Evolutionary conservation across 2,329 filamentous ascomycete species (phyloP), one percentile per base, ranked within the genome.

Genomic region (Cytospora piceicola): DNA sequence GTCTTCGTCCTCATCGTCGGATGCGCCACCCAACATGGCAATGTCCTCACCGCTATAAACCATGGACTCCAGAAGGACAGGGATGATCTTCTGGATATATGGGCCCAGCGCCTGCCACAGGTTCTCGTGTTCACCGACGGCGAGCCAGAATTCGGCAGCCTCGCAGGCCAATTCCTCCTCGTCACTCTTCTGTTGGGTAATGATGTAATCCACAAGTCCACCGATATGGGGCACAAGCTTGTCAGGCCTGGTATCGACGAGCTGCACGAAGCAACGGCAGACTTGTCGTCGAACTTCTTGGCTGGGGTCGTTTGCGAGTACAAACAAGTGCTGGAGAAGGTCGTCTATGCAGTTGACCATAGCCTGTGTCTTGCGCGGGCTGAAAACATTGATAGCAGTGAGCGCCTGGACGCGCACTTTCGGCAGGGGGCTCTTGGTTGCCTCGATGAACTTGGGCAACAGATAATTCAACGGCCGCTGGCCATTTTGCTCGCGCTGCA

Each of bases 141-240:
- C 93, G 54, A 99, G 86, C 93, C 96, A 99, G 75, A 99, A 99
- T 77, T 99, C 95, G 6, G 95, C 93, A 11, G 95, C 95, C 75
- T 99, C 95, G 70, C 96, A 89, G 46, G 94, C 93, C 66, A 99
- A 83, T 52, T 98, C 93, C 63, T 94, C 90, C 70, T 98, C 94
- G 30, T 94, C 89, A 69, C 89, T 90, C 76, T 90, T 88, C 77
- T 99, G 95, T 76, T 99, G 95, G 34, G 88, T 83, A 66, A 98
- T 86, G 76, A 97, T 95, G 75, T 97, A 99, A 74, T 96, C 92
- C 34, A 99, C 93, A 64, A 99, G 83, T 7, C 92, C 94, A 61
- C 85, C 82, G 74, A 98, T 90, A 75, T 98, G 92, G 29, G 95
- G 95, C 65, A 92, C 83, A 64, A 99, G 89, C 80, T 96, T 95